Evolutionary conservation across 2,329 filamentous ascomycete genomes (phyloP), one percentile per base, ranked within the genome.

Genomic region (Calycina herbarum): DNA sequence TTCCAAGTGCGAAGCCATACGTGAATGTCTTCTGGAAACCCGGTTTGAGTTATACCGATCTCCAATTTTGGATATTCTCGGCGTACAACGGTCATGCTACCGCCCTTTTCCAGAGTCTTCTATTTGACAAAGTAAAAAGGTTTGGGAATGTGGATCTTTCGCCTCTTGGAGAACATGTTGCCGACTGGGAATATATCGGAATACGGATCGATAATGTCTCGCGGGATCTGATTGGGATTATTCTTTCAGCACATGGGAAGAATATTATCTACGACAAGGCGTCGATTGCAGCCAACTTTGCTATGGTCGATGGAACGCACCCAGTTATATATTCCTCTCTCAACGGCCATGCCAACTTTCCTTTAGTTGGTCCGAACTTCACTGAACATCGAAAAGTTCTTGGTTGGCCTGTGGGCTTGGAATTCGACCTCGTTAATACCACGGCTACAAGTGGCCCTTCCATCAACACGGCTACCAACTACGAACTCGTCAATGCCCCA

Each of bases 261-360:
- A 70, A 69, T 29, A 66, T 64, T 7, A 61, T 71, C 4, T 69
- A 62, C 29, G 66, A 69, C 54, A 64, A 67, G 27, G 56, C 57
- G 11, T 51, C 64, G 1, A 61, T 70, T 0, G 62, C 20, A 15
- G 65, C 65, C 10, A 51, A 61, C 6, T 70, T 70, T 57, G 64
- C 63, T 40, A 61, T 70, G 54, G 59, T 61, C 10, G 60, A 70
- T 58, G 69, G 65, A 3, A 67, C 59, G 1, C 69, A 70, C 63
- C 70, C 70, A 3, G 62, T 72, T 1, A 59, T 71, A 10, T 72
- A 72, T 51, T 69, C 69, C 1, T 65, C 60, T 2, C 45, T 72
- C n/a, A 72, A 72, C 56, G 70, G 70, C 1, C 70, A 72, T 45
- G 70, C 70, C 20, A 72, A 72, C 51, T 72, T 70, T 42, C 66